Conservation (phyloP, 192 early-diverging fungal genomes). For the Cladochytrium replicatum region DNA sequence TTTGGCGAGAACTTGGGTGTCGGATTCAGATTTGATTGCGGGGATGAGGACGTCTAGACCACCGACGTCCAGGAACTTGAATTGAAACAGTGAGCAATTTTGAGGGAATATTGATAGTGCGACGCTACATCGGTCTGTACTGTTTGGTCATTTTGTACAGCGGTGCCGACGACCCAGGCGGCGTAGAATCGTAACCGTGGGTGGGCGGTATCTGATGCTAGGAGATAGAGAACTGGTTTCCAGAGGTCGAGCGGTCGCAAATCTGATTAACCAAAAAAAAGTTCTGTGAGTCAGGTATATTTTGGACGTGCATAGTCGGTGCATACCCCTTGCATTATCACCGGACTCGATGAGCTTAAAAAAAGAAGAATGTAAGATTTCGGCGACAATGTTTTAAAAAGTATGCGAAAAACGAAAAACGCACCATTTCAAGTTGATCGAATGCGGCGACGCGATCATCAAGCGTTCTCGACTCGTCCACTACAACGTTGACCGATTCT, state of each 20-base stretch:
- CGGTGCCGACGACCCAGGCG: conserved; percentile 88
- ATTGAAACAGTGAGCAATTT: background rate
- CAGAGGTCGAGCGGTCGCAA: conserved; percentile 83
- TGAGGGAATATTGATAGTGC: background rate
- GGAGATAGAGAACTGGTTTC: conserved; percentile 56
- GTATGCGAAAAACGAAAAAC: background rate
- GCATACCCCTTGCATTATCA: conserved; percentile 72
- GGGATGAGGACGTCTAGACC: conserved; percentile 23
- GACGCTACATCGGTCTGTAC: conserved; percentile 60
- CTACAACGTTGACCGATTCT: conserved; percentile 68
- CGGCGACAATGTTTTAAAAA: too few relatives aligned
- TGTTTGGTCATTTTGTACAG: conserved; percentile 84
- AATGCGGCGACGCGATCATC: conserved; percentile 70
- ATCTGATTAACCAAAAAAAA: conserved; percentile 40
- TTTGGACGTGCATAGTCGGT: background rate
- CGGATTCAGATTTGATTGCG: conserved; percentile 12
- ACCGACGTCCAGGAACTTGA: conserved; percentile 19
- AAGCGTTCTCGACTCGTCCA: conserved; percentile 42
- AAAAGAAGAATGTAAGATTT: background rate
- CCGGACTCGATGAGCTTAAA: conserved; percentile 64
- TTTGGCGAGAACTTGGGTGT: conserved; percentile 25
- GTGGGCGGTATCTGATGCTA: conserved; percentile 24
- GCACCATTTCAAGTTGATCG: conserved; percentile 82
- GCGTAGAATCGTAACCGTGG: conserved; percentile 57
- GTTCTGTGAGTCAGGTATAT: background rate